Base-by-base conservation (phyloP, 2,329 filamentous ascomycete species). In the Acephala macrosclerotiorum region DNA sequence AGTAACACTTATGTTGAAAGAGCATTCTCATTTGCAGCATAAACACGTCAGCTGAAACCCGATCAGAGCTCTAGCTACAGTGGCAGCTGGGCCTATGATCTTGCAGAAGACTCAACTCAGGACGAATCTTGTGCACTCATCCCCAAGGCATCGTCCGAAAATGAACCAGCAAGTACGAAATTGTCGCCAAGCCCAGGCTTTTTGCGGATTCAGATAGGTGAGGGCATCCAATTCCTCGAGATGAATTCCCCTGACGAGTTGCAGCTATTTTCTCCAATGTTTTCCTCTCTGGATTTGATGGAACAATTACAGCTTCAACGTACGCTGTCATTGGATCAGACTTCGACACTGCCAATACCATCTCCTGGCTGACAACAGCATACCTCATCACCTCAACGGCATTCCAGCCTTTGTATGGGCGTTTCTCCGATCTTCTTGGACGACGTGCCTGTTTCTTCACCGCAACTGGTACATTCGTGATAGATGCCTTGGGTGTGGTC, bases 311-410 rank as follows among this genome's bases (percentile, higher is more conserved):
- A 75, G 90, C 90, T 0, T 88, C 90, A 1, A 91, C 88, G 1
- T 91, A 33, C 29, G 89, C 89, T 2, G 87, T 91, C 61, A 92
- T 93, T 69, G 90, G 89, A 55, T 92, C 89, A n/a, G 86, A 91
- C 70, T 93, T 93, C 73, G 82, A 87, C 68, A 86, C 90, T 2
- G 89, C 89, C 12, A 92, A 93, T 73, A 87, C 87, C 12, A 90
- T 91, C 1, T 92, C 90, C 0, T 93, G 91, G 91, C 79, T 93
- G 25, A 91, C 89, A 0, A 93, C 90, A 0, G 87, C 89, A 0
- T 93, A 92, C 72, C 81, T 93, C 25, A 81, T 93, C 64, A 92
- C 90, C 0, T 89, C 85, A 6, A 92, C 90, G 0, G 89, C 89
- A 1, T 90, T 92, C 61, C 88, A 92, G 74, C 90, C 90, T 0